Percentiles rank a stretch among this genome's conserved stretches.
phyloP scores from a whole-genome alignment of 306 rosid species.

The Castanopsis chinensis region DNA sequence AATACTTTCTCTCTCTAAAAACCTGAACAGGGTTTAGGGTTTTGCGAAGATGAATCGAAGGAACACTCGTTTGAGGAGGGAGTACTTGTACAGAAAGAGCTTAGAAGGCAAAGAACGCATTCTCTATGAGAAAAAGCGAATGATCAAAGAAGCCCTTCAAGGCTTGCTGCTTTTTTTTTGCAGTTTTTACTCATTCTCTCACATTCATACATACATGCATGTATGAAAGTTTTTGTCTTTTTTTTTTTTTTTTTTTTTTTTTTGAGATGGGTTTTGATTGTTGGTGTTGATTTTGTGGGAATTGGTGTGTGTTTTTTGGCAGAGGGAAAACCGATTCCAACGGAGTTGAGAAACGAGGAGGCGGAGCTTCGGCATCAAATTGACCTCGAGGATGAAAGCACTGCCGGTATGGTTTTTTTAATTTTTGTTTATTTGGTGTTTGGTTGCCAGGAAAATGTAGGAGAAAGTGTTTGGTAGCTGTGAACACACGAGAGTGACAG shows the following conservation, averaged over 20 bases:
- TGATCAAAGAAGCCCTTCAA: slow-evolving; percentile 71
- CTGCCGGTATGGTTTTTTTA: slow-evolving; percentile 49
- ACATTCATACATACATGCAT: background rate
- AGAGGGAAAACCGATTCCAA: slow-evolving; percentile 93
- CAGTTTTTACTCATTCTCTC: background rate
- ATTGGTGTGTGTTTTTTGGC: slow-evolving; percentile 7
- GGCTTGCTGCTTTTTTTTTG: slow-evolving; percentile 29
- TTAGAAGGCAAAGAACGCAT: slow-evolving; percentile 76
- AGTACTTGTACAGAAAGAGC: slow-evolving; percentile 78
- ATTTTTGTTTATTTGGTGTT: background rate
- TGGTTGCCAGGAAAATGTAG: background rate
- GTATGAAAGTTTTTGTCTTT: background rate
- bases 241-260: background rate
- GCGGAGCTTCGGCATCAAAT: slow-evolving; percentile 78
- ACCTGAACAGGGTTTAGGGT: background rate
- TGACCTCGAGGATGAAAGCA: slow-evolving; percentile 77
- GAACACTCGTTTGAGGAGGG: slow-evolving; percentile 64
- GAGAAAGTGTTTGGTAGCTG: background rate
- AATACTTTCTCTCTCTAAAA: background rate
- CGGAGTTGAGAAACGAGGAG: slow-evolving; percentile 90
- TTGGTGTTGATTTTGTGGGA: background rate
- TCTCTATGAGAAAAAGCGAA: slow-evolving; percentile 84
- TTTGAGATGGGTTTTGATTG: background rate
- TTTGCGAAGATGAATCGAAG: slow-evolving; percentile 53
- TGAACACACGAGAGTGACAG: background rate